Conservation (phyloP, 2,329 filamentous ascomycete species). For the Cylindrodendrum hubeiense region DNA sequence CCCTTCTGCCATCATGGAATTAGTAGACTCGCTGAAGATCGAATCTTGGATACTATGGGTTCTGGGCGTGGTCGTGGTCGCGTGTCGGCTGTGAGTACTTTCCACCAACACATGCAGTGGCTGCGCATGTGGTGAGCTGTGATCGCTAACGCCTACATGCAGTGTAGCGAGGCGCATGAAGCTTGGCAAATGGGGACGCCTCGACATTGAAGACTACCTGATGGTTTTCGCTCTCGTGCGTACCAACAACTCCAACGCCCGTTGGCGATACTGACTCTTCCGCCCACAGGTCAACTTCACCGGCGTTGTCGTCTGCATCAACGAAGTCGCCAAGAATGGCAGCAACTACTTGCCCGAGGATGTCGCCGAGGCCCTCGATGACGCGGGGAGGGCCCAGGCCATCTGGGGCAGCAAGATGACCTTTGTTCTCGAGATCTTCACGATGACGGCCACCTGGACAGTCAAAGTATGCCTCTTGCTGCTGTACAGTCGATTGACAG, state of each 20-base stretch:
- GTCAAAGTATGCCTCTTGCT: constrained; percentile 66
- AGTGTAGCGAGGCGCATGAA: constrained; percentile 49
- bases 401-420: constrained; percentile 67
- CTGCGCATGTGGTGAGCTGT: neutral
- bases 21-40: constrained; percentile 39
- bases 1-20: constrained; percentile 38
- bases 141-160: neutral
- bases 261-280: constrained; percentile 12
- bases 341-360: constrained; percentile 58
- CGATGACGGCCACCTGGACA: constrained; percentile 63
- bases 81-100: constrained; percentile 39
- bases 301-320: constrained; percentile 56
- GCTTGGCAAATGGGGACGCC: constrained; percentile 58
- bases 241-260: constrained; percentile 8
- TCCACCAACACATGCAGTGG: neutral
- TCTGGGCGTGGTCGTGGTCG: constrained; percentile 42
- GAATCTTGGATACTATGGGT: constrained; percentile 49
- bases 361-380: constrained; percentile 56
- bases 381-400: constrained; percentile 54
- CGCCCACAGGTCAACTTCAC: constrained; percentile 49
- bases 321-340: constrained; percentile 57
- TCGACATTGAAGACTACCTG: constrained; percentile 69
- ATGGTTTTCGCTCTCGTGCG: constrained; percentile 63
- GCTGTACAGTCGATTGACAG: constrained; percentile 64
- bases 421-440: constrained; percentile 65